A percentile compares a stretch with the other conserved stretches of the same genome.
Evolutionary conservation across 2,329 filamentous ascomycete genomes (phyloP).

Genomic region (Talaromyces amestolkiae): DNA sequence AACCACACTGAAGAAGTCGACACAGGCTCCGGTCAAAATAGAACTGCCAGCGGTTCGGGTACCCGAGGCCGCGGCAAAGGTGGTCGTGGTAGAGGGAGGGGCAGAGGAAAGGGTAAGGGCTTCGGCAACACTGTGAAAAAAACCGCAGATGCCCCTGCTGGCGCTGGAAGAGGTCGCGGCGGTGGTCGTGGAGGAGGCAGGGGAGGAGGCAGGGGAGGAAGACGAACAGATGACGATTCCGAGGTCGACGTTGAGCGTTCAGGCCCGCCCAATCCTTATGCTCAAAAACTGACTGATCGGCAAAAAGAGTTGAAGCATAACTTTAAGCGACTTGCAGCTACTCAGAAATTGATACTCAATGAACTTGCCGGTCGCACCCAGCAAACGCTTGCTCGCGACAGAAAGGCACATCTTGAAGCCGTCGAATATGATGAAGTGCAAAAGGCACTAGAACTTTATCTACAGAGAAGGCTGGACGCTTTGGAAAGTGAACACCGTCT

Average conservation of each 20-base stretch:
- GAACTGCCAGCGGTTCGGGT: conserved; percentile 18
- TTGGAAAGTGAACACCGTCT: conserved; percentile 35
- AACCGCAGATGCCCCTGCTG: conserved; percentile 23
- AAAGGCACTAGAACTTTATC: conserved; percentile 29
- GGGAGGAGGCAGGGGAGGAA: conserved; percentile 32
- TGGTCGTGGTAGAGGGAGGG: conserved; percentile 32
- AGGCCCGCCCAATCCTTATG: conserved; percentile 36
- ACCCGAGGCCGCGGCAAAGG: conserved; percentile 33
- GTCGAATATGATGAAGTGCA: conserved; percentile 40
- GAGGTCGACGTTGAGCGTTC: conserved; percentile 31
- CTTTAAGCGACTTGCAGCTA: conserved; percentile 42
- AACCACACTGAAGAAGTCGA: conserved; percentile 27
- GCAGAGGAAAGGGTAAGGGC: neutral
- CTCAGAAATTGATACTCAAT: conserved; percentile 41
- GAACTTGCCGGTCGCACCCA: conserved; percentile 41
- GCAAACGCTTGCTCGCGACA: conserved; percentile 39
- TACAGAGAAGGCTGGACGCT: conserved; percentile 29
- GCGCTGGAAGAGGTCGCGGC: conserved; percentile 22
- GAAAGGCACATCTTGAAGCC: conserved; percentile 40
- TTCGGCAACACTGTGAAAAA: conserved; percentile 29
- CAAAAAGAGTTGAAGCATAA: conserved; percentile 43
- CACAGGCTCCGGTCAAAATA: conserved; percentile 23
- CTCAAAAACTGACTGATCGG: conserved; percentile 40
- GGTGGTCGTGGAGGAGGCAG: conserved; percentile 25
- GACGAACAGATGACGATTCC: conserved; percentile 28